These are phyloP conservation scores for Luzula sylvatica DNA, from an alignment of 176 grass and related monocot species.

Conservation along the genomic window DNA sequence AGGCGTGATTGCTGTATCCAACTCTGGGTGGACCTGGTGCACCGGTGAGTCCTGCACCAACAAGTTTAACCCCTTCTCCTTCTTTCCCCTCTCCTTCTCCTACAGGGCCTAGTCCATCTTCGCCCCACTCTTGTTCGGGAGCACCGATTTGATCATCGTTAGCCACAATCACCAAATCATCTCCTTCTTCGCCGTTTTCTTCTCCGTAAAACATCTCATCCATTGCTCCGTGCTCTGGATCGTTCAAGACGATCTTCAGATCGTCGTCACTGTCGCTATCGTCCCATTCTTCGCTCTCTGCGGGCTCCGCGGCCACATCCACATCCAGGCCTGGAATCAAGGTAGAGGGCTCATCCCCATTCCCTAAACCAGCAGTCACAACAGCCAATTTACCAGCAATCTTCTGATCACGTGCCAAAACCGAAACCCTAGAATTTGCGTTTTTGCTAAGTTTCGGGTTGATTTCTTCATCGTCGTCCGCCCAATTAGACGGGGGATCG, in stretches of 20 bases:
- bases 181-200: conserved; percentile 61
- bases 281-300: conserved; percentile 45
- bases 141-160: conserved; percentile 63
- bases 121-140: conserved; percentile 79
- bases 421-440: conserved; percentile 26
- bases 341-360: conserved; percentile 22
- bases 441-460: not conserved
- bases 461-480: conserved; percentile 26
- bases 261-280: conserved; percentile 93
- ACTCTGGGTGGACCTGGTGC: conserved; percentile 29
- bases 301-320: conserved; percentile 23
- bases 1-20: conserved; percentile 66
- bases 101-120: conserved; percentile 25
- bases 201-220: conserved; percentile 46
- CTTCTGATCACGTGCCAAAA: conserved; percentile 19
- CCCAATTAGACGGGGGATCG: conserved; percentile 63
- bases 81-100: conserved; percentile 75
- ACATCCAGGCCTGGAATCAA: conserved; percentile 65
- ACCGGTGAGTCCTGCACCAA: conserved; percentile 28
- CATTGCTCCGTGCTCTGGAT: conserved; percentile 39
- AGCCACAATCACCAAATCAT: conserved; percentile 62
- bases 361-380: conserved; percentile 19
- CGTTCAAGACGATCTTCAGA: conserved; percentile 94
- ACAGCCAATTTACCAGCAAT: conserved; percentile 29
- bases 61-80: conserved; percentile 29